Evolutionary conservation across 2,329 filamentous ascomycete species (phyloP), one percentile per base, ranked within the genome.

Genomic region (Scedosporium minutisporum): DNA sequence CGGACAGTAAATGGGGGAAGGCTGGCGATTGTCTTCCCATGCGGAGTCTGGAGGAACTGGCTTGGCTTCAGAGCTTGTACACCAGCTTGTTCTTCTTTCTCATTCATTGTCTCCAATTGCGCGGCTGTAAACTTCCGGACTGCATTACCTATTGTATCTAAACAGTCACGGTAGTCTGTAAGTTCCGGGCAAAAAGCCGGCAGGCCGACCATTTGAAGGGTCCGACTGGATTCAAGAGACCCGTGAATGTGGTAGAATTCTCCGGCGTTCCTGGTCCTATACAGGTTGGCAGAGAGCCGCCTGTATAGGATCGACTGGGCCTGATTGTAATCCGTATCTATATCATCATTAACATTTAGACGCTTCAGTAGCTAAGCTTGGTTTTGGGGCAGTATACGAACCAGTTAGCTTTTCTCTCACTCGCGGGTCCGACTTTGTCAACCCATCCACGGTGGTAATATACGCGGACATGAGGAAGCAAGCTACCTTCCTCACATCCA

Each of bases 211-310:
- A 90, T 90, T 55, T 82, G 78, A 29, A 91, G 74, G 0, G 87
- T 88, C 6, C 82, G 87, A 9, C 83, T 86, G 3, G 88, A 88
- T 67, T 91, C 87, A 0, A 91, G 74, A 0, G 88, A 91, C 55
- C 88, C 88, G 70, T 91, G 88, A 27, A 91, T 87, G 68, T 91
- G 88, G 69, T 89, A 91, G 68, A 84, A 91, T 69, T 87, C 80
- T n/a, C 82, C 83, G 1, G 78, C 74, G n/a, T 78, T 80, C 70
- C 84, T 86, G 7, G 88, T 90, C 68, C 82, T 79, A 73, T 90
- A 91, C 1, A 91, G 74, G 65, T 90, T 90, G 14, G 88, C 88
- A 10, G 88, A 89, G 72, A 91, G 79, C 65, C 88, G 84, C 9
- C 88, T 83, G 69, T 91, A 91, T 6, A 84, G 76, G 65, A 86